Base-by-base conservation (phyloP, 495 filamentous ascomycete genomes). In the Aspergillus indologenus region DNA sequence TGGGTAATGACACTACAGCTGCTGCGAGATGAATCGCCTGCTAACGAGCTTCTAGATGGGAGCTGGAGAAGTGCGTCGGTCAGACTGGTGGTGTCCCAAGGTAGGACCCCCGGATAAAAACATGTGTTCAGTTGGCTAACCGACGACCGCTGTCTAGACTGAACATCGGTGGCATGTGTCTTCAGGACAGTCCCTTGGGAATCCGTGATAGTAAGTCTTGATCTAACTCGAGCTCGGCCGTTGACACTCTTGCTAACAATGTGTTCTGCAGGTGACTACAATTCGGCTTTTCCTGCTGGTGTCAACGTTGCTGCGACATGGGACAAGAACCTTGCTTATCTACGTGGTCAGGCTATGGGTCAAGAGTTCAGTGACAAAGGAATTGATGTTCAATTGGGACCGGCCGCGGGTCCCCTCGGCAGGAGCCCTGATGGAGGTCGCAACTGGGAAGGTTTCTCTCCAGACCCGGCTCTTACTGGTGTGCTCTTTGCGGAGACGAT, bases 181-280 rank as follows among this genome's bases (percentile, higher is more conserved):
- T 95, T 81, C 91, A 98, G 65, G 94, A 98, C 68, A 86, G 87
- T 29, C 93, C 94, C 3, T 77, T 97, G 12, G 94, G 94, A 58
- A 76, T 98, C 51, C 87, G 93, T 54, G 77, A 83, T 46, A 75
- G 85, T 86, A 79, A 43, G 48, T 43, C 29, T n/a, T 14, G 21
- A 19, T 12, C 12, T 18, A 2, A 14, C 45, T 15, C 18, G 43
- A 22, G 0, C 8, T 45, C 12, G 2, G 19, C n/a, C 17, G 31
- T 1, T 19, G 12, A 18, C 20, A 57, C 49, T 20, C 29, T 42
- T n/a, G 6, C 56, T 63, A 21, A 65, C 63, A 59, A 43, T 34
- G 9, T 18, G 18, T 62, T 46, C 42, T 59, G 50, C 57, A 87
- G 85, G 78, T 26, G 90, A 94, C 68, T 89, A 87, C 68, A 85